Percentiles rank a stretch among this genome's conserved stretches.
Conservation (phyloP, 1,139 yeast genomes). For the Hanseniaspora sp. region DNA sequence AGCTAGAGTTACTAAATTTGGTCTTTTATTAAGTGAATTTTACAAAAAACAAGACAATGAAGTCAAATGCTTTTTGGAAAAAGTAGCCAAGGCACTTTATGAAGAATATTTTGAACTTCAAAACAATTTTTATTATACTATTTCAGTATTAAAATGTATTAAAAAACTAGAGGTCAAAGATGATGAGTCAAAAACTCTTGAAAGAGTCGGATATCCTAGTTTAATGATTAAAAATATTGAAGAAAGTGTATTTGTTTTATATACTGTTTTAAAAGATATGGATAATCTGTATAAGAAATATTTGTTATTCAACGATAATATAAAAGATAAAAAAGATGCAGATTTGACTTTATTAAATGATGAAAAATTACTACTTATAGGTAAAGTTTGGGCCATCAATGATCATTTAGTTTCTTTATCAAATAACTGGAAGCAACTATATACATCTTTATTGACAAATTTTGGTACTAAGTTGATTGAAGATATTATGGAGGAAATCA, state of each 20-base stretch:
- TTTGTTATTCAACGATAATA: conserved; percentile 38
- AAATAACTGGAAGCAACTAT: conserved; percentile 19
- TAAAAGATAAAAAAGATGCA: conserved; percentile 21
- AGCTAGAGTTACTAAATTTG: conserved; percentile 72
- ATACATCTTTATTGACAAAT: neutral
- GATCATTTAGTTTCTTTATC: conserved; percentile 36
- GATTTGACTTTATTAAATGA: conserved; percentile 21
- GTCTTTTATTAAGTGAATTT: conserved; percentile 52
- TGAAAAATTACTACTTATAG: conserved; percentile 47
- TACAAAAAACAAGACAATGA: conserved; percentile 24
- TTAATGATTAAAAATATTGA: conserved; percentile 36
- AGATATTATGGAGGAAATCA: conserved; percentile 56
- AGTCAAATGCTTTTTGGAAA: conserved; percentile 35
- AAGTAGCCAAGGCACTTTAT: conserved; percentile 21
- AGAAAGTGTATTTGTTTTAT: conserved; percentile 7
- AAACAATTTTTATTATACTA: conserved; percentile 35
- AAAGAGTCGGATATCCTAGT: conserved; percentile 27
- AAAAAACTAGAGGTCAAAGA: conserved; percentile 23
- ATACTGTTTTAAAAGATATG: conserved; percentile 28
- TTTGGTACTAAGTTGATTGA: conserved; percentile 40
- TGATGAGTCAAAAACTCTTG: conserved; percentile 23
- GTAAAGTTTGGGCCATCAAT: conserved; percentile 54
- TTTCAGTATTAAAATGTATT: conserved; percentile 13
- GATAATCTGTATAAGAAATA: conserved; percentile 43
- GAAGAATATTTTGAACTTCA: conserved; percentile 43